Conservation (phyloP, 768 basidiomycete species). For the Podaxis mareebaensis region DNA sequence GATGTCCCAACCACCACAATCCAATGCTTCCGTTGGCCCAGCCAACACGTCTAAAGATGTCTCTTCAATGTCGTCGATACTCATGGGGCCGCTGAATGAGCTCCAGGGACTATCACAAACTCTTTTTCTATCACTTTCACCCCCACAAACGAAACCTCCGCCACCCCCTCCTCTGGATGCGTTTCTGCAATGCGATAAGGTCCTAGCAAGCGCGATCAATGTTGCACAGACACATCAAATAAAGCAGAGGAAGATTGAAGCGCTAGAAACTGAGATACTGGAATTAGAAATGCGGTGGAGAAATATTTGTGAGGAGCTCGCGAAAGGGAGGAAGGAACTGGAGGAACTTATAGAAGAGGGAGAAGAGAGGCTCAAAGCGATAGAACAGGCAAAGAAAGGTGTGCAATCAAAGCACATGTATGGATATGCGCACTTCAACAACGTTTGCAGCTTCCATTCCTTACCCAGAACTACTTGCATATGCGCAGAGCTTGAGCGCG, state of each 20-base stretch:
- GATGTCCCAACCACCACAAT: slow-evolving; percentile 10
- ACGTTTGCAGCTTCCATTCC: slow-evolving; percentile 63
- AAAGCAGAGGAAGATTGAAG: slow-evolving; percentile 73
- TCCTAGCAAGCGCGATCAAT: slow-evolving; percentile 65
- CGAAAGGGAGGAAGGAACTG: slow-evolving; percentile 65
- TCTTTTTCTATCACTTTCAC: slow-evolving; percentile 74
- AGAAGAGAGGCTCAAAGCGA: slow-evolving; percentile 68
- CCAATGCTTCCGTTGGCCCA: slow-evolving; percentile 16
- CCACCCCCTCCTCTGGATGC: slow-evolving; percentile 59
- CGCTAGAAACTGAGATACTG: slow-evolving; percentile 68
- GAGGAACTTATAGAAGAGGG: slow-evolving; percentile 74
- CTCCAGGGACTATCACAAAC: slow-evolving; percentile 65
- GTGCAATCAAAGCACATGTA: slow-evolving; percentile 18
- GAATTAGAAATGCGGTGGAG: slow-evolving; percentile 69
- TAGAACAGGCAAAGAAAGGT: slow-evolving; percentile 76
- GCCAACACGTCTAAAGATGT: slow-evolving; percentile 21
- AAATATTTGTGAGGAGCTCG: slow-evolving; percentile 63
- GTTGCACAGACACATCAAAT: slow-evolving; percentile 72
- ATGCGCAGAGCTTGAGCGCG: slow-evolving; percentile 81
- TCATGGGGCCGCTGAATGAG: slow-evolving; percentile 62
- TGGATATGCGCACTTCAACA: slow-evolving; percentile 8
- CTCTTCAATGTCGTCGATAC: slow-evolving; percentile 58
- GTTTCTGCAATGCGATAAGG: slow-evolving; percentile 63
- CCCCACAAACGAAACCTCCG: slow-evolving; percentile 60
- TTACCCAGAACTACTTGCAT: slow-evolving; percentile 79